phyloP scores from a whole-genome alignment of 108 stramenopile species.

The Hondaea fermentalgiana region DNA sequence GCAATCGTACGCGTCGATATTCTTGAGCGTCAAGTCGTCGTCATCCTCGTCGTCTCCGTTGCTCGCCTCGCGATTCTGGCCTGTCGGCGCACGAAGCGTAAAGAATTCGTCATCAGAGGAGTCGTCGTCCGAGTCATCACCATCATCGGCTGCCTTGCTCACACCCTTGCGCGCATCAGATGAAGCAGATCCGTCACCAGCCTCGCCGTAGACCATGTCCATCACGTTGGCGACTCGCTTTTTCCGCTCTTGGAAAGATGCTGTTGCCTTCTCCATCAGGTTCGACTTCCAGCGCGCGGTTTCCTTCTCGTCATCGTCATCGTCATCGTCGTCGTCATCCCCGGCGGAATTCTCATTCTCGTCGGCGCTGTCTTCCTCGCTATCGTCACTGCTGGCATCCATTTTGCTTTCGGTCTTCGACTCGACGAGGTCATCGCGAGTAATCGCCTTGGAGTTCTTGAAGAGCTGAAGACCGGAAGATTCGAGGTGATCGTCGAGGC shows the following conservation, averaged over 20 bases:
- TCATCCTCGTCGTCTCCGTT: slow-evolving; percentile 3
- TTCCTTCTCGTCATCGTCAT: slow-evolving; percentile 24
- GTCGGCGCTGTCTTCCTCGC: background rate
- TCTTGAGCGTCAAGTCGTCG: slow-evolving; percentile 7
- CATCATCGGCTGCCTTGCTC: slow-evolving; percentile 32
- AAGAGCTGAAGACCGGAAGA: slow-evolving; percentile 67
- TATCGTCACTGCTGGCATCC: slow-evolving; percentile 36
- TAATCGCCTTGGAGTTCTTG: slow-evolving; percentile 60
- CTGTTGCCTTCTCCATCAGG: slow-evolving; percentile 27
- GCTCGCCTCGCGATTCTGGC: background rate
- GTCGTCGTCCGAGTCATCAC: slow-evolving; percentile 36
- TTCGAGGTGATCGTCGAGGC: slow-evolving; percentile 75
- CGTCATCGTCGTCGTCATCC: slow-evolving; percentile 16
- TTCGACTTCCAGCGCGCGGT: slow-evolving; percentile 26
- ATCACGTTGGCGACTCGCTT: slow-evolving; percentile 21
- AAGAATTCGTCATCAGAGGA: slow-evolving; percentile 28
- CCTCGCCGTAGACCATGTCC: slow-evolving; percentile 36
- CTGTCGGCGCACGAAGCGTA: background rate
- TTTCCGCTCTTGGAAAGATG: slow-evolving; percentile 19
- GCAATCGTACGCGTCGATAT: slow-evolving; percentile 14
- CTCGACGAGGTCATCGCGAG: background rate
- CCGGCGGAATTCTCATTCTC: background rate
- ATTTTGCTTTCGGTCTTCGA: background rate
- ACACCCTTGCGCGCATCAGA: no score
- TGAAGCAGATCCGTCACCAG: no score